Evolutionary conservation across 2,329 filamentous ascomycete species (phyloP).

Genomic region (Colletotrichum sp.): DNA sequence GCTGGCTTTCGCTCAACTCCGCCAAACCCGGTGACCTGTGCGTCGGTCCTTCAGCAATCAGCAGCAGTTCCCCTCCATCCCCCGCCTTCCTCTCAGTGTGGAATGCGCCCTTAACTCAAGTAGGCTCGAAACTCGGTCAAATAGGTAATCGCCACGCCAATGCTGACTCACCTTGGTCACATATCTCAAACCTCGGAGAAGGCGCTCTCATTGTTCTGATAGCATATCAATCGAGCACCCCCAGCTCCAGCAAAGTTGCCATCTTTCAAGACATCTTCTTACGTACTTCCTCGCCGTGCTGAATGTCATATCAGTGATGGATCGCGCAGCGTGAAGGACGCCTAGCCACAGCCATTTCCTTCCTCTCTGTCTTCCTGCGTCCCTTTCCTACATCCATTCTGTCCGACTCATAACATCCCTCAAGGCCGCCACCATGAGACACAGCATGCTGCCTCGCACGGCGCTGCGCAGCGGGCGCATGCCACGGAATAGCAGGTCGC

Average conservation of each 20-base stretch:
- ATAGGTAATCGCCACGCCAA: conserved; percentile 13
- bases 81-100: neutral
- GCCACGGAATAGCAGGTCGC: neutral
- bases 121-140: neutral
- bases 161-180: conserved; percentile 13
- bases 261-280: neutral
- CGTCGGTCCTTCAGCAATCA: conserved; percentile 2
- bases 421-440: conserved; percentile 2
- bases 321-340: neutral
- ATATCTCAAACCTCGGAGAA: conserved; percentile 4
- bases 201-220: neutral
- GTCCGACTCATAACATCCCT: neutral
- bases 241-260: neutral
- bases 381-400: neutral
- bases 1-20: neutral
- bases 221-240: neutral
- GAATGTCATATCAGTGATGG: neutral
- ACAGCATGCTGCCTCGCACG: neutral
- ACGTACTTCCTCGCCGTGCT: neutral
- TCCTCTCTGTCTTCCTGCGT: neutral
- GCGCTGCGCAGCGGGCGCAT: neutral
- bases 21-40: conserved; percentile 6
- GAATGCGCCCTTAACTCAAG: neutral
- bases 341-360: neutral
- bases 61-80: neutral